A percentile compares a stretch with the other conserved stretches of the same genome.
Conservation (phyloP, 1,284 basidiomycete genomes). For the Schizophyllum amplum region DNA sequence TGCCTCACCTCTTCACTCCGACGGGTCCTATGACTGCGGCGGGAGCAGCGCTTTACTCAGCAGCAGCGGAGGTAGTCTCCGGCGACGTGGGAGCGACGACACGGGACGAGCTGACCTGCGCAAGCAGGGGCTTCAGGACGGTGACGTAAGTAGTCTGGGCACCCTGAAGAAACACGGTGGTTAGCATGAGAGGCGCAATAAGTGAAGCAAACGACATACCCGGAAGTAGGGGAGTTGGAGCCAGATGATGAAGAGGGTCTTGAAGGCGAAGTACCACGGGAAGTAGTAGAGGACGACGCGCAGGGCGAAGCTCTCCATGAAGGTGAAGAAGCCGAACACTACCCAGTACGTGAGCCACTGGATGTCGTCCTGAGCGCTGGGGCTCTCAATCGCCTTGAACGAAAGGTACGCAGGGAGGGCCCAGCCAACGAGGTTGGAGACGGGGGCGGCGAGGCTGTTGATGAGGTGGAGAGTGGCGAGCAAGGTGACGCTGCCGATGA, state of each 20-base stretch:
- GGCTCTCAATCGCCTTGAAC: constrained; percentile 76
- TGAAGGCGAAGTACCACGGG: constrained; percentile 87
- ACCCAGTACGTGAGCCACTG: constrained; percentile 92
- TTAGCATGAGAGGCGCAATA: constrained; percentile 9
- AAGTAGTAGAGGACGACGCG: constrained; percentile 74
- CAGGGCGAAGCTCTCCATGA: constrained; percentile 71
- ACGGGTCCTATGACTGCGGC: neutral
- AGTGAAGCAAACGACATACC: constrained; percentile 38
- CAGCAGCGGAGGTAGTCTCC: constrained; percentile 22
- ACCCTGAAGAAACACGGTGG: constrained; percentile 38
- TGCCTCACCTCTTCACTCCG: neutral
- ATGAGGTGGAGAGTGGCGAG: constrained; percentile 67
- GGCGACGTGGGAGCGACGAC: constrained; percentile 26
- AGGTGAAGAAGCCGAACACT: constrained; percentile 82
- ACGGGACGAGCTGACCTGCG: constrained; percentile 36
- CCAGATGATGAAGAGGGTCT: constrained; percentile 85
- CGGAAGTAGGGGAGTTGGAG: constrained; percentile 75
- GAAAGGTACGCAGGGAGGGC: constrained; percentile 80
- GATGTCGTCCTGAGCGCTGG: constrained; percentile 65
- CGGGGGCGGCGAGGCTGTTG: constrained; percentile 75
- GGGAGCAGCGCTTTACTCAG: constrained; percentile 5
- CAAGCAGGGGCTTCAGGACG: constrained; percentile 63
- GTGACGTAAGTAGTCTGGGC: constrained; percentile 64
- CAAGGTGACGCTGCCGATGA: constrained; percentile 65
- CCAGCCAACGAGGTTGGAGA: constrained; percentile 83